phyloP scores from a whole-genome alignment of 2,329 filamentous ascomycete species.

The Ambrosiella beaveri region DNA sequence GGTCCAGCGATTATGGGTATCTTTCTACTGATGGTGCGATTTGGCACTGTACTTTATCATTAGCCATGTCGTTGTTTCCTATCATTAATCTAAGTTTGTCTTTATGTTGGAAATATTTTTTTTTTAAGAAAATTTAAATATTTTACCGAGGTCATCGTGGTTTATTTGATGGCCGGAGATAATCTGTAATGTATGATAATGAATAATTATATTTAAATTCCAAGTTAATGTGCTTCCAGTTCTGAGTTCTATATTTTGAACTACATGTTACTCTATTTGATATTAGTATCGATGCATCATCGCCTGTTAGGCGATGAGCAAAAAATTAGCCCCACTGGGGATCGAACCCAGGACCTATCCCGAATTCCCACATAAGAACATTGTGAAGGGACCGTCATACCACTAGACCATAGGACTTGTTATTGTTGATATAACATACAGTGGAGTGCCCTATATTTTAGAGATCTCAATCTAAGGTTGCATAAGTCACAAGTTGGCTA shows the following conservation, averaged over 20 bases:
- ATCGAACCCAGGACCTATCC: slow-evolving; percentile 14
- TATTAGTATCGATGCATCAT: not conserved
- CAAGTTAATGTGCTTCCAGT: not conserved
- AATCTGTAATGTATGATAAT: slow-evolving; percentile 1
- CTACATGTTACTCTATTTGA: not conserved
- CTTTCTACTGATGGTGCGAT: not conserved
- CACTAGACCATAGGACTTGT: slow-evolving; percentile 20
- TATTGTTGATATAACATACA: too few species aligned
- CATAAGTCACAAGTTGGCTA: not conserved
- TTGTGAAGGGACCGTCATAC: slow-evolving; percentile 13
- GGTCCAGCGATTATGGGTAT: not conserved
- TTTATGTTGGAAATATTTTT: not conserved
- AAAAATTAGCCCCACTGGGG: slow-evolving; percentile 13
- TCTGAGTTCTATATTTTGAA: not conserved
- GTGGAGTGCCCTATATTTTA: not conserved
- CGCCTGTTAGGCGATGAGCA: not conserved
- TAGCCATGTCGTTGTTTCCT: not conserved
- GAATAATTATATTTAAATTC: slow-evolving; percentile 3
- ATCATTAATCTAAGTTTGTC: not conserved
- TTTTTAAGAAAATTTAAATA: too few species aligned
- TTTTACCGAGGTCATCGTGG: not conserved
- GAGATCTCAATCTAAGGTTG: not conserved
- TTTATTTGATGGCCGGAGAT: not conserved
- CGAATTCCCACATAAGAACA: not conserved
- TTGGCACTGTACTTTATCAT: not conserved